Evolutionary conservation across 148 eudicot species (phyloP).

Genomic region (Nyssa sinensis): DNA sequence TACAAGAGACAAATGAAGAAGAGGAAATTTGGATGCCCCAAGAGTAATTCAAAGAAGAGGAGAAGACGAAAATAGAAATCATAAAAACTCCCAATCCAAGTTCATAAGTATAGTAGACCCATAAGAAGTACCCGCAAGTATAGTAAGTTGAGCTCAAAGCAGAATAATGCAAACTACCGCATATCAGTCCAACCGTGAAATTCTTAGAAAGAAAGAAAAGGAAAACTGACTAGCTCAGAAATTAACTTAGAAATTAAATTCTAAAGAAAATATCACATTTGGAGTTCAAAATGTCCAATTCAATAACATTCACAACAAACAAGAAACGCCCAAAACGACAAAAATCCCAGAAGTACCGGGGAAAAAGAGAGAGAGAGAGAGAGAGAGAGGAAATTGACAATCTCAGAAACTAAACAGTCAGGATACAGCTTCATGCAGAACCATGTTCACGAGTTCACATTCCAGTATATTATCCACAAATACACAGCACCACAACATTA

Average conservation of each 20-base stretch:
- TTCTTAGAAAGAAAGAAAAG: not conserved
- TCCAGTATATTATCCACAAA: not conserved
- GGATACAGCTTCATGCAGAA: not conserved
- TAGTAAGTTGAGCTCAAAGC: too few species aligned
- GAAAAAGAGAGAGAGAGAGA: too few species aligned
- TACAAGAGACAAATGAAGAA: not conserved
- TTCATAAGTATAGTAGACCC: too few species aligned
- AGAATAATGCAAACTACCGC: not conserved
- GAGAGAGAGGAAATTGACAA: not conserved
- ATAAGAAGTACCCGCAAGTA: too few species aligned
- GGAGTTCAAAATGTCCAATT: not conserved
- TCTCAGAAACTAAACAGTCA: not conserved
- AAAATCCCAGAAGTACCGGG: not conserved
- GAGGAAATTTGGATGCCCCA: too few species aligned
- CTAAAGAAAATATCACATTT: not conserved
- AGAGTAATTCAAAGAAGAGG: too few species aligned
- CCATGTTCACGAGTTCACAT: not conserved
- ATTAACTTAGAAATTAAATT: not conserved
- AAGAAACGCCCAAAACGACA: not conserved
- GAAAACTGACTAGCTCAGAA: slow-evolving; percentile 6
- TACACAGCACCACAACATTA: slow-evolving; percentile 2
- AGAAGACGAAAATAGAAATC: too few species aligned
- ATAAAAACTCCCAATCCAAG: too few species aligned
- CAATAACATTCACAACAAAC: not conserved
- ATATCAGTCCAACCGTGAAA: not conserved